A percentile compares a stretch with the other conserved stretches of the same genome.
Evolutionary conservation across 768 basidiomycete species (phyloP).

Genomic region (Tricholoma flavovirens): DNA sequence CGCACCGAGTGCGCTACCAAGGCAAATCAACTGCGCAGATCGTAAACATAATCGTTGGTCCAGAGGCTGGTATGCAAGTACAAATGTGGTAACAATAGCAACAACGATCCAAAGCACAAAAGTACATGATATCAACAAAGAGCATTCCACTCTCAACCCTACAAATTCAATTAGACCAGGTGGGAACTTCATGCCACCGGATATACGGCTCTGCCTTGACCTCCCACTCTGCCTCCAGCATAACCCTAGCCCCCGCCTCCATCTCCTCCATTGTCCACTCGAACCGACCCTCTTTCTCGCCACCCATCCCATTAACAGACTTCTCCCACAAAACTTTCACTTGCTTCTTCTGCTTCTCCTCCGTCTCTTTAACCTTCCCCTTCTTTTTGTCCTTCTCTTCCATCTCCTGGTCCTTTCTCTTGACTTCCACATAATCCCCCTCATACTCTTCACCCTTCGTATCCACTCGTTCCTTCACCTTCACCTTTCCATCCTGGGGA

Average conservation of each 20-base stretch:
- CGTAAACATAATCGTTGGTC: no score
- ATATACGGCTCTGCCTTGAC: constrained; percentile 36
- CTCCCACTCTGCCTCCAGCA: constrained; percentile 47
- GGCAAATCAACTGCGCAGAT: no score
- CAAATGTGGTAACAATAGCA: no score
- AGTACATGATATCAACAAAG: no score
- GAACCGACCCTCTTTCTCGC: constrained; percentile 50
- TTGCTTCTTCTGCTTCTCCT: constrained; percentile 11
- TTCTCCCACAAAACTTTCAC: constrained; percentile 31
- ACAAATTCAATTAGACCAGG: not conserved
- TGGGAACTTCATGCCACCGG: constrained; percentile 19
- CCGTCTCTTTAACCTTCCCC: constrained; percentile 26
- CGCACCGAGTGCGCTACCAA: no score
- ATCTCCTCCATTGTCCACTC: constrained; percentile 45
- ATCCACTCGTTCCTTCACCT: not conserved
- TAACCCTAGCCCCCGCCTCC: constrained; percentile 35
- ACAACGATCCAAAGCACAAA: no score
- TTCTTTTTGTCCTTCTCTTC: constrained; percentile 15
- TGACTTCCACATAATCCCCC: not conserved
- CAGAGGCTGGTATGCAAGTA: no score
- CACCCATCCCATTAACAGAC: constrained; percentile 37
- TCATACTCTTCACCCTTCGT: not conserved
- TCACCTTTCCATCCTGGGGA: not conserved
- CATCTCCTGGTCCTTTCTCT: not conserved
- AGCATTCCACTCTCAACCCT: not conserved